Conservation (phyloP, 768 basidiomycete species). For the Lyophyllum atratum region DNA sequence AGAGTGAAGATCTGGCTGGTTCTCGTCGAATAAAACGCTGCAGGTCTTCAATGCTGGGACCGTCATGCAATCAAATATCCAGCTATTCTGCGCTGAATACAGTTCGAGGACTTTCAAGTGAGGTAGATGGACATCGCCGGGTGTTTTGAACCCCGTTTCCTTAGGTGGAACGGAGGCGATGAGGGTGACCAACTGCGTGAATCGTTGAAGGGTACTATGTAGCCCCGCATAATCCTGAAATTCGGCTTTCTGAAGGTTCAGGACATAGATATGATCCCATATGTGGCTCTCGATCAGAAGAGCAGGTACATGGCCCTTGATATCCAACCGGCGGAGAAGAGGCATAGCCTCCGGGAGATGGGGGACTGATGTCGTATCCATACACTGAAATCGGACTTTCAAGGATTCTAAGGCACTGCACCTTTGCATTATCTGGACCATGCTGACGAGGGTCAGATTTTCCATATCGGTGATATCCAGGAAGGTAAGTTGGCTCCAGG, state of each 20-base stretch:
- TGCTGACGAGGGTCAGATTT: neutral
- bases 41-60: neutral
- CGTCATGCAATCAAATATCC: neutral
- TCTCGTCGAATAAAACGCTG: neutral
- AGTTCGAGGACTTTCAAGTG: neutral
- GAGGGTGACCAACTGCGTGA: neutral
- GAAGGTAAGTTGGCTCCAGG: neutral
- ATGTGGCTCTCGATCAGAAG: neutral
- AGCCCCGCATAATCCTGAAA: neutral
- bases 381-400: neutral
- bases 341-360: neutral
- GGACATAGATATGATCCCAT: constrained; percentile 6
- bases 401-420: constrained; percentile 1
- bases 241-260: neutral
- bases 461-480: constrained; percentile 6
- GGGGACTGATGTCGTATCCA: neutral
- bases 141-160: neutral
- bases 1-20: neutral
- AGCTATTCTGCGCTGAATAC: neutral
- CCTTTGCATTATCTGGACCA: neutral
- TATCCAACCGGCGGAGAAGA: neutral
- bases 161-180: neutral
- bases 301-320: neutral
- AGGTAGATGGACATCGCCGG: neutral
- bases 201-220: neutral